Base-by-base conservation (phyloP, 2,329 filamentous ascomycete genomes). In the Dendrostoma leiphaemia region DNA sequence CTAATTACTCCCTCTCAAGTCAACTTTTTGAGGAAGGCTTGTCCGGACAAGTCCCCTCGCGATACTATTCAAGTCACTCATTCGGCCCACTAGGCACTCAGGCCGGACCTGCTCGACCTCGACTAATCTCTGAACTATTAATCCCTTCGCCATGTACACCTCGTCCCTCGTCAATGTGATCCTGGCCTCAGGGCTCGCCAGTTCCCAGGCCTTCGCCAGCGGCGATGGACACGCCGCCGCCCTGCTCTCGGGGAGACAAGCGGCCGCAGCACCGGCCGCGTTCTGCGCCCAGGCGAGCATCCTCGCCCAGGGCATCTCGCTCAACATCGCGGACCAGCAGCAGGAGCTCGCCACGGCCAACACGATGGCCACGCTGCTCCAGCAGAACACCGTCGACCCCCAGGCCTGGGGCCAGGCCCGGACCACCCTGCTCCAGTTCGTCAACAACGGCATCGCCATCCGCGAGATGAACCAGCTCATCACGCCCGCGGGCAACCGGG, bases 261-360 rank as follows among this genome's bases (percentile, higher is more conserved):
- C 31, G 4, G 29, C 32, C 10, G 34, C 53, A 9, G 15, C 48
- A 19, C 43, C 32, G 4, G 35, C 41, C 13, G 43, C 21, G 4
- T 12, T 26, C 19, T 65, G 63, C 13, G 55, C 52, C 4, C 48
- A 52, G 5, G 58, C 58, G n/a, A 48, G 54, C 41, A 61, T 62
- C 51, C 43, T 64, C 19, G 62, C 61, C 5, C 51, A 53, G 37
- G 61, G 61, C 26, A 64, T 64, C 29, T 48, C 54, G 10, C 24
- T 59, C n/a, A 64, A 64, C 53, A 64, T 64, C 19, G 37, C 48
- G 24, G 59, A 59, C 34, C 63, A 64, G 54, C 51, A 61, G 55
- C 50, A 59, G 48, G 62, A 64, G 57, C 57, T 58, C 32, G 13
- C 47, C 6, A 53, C 60, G 4, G 54, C 57, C 12, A 52, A 46